Conservation (phyloP, 176 grass and related monocot species). For the Cymbopogon citratus region DNA sequence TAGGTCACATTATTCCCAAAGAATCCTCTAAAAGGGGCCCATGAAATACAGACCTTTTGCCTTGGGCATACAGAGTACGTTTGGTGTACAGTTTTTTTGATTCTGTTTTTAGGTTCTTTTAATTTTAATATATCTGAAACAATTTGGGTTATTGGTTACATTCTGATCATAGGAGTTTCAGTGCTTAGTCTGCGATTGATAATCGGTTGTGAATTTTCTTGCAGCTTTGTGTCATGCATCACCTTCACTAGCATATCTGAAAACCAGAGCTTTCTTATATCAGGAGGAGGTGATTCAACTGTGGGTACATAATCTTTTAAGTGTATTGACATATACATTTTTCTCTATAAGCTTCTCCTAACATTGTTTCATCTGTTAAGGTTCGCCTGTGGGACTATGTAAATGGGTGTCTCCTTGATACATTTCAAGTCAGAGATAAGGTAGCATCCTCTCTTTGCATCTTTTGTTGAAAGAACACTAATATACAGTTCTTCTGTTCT, state of each 20-base stretch:
- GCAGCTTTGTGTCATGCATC: conserved; percentile 87
- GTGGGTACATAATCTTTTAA: conserved; percentile 40
- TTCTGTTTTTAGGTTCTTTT: conserved; percentile 5
- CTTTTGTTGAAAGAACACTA: not conserved
- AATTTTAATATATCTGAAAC: not conserved
- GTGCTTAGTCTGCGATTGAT: not conserved
- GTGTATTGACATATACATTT: conserved; percentile 7
- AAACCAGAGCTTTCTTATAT: conserved; percentile 58
- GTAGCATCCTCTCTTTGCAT: conserved; percentile 36
- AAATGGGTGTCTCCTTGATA: conserved; percentile 73
- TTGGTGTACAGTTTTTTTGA: conserved; percentile 13
- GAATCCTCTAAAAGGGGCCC: conserved; percentile 51
- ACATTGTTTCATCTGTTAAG: conserved; percentile 39
- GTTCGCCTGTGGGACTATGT: conserved; percentile 87
- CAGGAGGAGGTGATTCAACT: conserved; percentile 93
- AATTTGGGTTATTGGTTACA: not conserved
- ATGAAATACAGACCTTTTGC: conserved; percentile 97
- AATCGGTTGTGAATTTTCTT: not conserved
- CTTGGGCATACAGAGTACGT: conserved; percentile 96
- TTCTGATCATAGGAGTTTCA: not conserved
- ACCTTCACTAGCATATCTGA: conserved; percentile 50
- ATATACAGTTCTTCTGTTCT: not conserved
- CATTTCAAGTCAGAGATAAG: conserved; percentile 61
- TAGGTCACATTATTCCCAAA: conserved; percentile 78
- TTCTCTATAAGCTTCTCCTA: not conserved